Percentiles rank a stretch among this genome's conserved stretches.
phyloP scores from a whole-genome alignment of 1,139 yeast species.

The Scheffersomyces stambukii region DNA sequence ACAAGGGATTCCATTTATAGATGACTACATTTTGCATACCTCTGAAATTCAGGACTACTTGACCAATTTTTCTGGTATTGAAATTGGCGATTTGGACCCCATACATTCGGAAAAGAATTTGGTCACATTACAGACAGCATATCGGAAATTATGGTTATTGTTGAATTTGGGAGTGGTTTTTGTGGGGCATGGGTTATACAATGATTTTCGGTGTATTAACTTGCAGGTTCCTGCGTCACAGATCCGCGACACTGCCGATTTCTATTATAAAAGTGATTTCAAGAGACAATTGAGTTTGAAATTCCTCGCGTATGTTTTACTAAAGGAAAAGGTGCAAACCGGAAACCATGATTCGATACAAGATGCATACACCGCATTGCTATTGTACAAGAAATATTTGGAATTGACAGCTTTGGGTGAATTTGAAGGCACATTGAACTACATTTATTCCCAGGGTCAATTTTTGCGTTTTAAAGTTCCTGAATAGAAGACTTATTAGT shows the following conservation, averaged over 20 bases:
- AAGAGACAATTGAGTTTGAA: constrained; percentile 81
- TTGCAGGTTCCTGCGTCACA: constrained; percentile 81
- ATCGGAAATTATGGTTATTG: constrained; percentile 83
- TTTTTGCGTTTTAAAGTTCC: constrained; percentile 42
- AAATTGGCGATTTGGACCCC: constrained; percentile 85
- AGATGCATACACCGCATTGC: constrained; percentile 86
- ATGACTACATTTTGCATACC: constrained; percentile 81
- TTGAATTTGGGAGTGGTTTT: constrained; percentile 86
- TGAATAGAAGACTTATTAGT: constrained; percentile 14
- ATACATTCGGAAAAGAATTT: constrained; percentile 59
- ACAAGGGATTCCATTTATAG: constrained; percentile 80
- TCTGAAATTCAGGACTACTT: constrained; percentile 76
- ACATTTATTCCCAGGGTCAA: constrained; percentile 74
- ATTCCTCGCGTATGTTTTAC: constrained; percentile 76
- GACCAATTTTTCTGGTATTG: constrained; percentile 89
- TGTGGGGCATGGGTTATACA: constrained; percentile 90
- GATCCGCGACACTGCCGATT: constrained; percentile 84
- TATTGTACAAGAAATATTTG: constrained; percentile 68
- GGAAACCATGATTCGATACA: constrained; percentile 97
- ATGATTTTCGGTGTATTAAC: constrained; percentile 91
- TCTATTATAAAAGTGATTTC: constrained; percentile 67
- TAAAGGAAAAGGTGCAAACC: constrained; percentile 75
- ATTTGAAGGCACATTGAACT: constrained; percentile 58
- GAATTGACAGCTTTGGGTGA: constrained; percentile 55
- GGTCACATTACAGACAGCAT: constrained; percentile 80